Conservation (phyloP, 2,329 filamentous ascomycete genomes). For the Tricladium varicosporioides region DNA sequence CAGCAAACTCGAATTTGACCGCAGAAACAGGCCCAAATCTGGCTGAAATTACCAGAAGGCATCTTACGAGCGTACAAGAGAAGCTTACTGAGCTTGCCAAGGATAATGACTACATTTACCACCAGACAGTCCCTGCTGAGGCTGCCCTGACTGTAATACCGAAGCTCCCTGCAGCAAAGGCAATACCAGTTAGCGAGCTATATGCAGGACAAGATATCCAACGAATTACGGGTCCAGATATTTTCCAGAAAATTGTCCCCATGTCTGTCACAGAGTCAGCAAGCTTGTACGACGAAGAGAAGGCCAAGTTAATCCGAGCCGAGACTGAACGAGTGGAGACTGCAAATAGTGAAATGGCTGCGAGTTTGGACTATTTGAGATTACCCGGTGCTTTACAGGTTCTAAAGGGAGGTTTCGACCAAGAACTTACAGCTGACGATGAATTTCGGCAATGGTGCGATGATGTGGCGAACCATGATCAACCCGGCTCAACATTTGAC, state of each 20-base stretch:
- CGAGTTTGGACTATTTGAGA: slow-evolving; percentile 89
- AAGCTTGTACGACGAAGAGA: slow-evolving; percentile 97
- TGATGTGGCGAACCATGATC: slow-evolving; percentile 82
- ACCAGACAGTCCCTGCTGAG: slow-evolving; percentile 85
- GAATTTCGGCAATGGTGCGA: slow-evolving; percentile 94
- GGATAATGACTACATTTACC: slow-evolving; percentile 98
- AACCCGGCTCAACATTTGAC: slow-evolving; percentile 77
- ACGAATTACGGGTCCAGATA: slow-evolving; percentile 91
- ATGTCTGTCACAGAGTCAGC: slow-evolving; percentile 95
- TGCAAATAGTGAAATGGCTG: slow-evolving; percentile 93
- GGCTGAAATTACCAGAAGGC: slow-evolving; percentile 79
- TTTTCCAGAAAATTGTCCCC: slow-evolving; percentile 95
- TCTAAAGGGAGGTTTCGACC: slow-evolving; percentile 87
- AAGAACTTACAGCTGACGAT: slow-evolving; percentile 82
- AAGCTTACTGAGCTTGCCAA: slow-evolving; percentile 75
- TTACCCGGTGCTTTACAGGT: slow-evolving; percentile 87
- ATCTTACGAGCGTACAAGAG: slow-evolving; percentile 76
- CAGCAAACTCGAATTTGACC: slow-evolving; percentile 78
- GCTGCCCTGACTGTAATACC: slow-evolving; percentile 77
- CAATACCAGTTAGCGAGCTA: slow-evolving; percentile 92
- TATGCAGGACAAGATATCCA: slow-evolving; percentile 98
- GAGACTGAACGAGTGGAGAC: slow-evolving; percentile 92
- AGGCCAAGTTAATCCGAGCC: slow-evolving; percentile 89
- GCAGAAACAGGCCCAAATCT: slow-evolving; percentile 74
- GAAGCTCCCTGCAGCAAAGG: slow-evolving; percentile 92